Base-by-base conservation (phyloP, 331 rosid genomes). In the Spiraea crenata region DNA sequence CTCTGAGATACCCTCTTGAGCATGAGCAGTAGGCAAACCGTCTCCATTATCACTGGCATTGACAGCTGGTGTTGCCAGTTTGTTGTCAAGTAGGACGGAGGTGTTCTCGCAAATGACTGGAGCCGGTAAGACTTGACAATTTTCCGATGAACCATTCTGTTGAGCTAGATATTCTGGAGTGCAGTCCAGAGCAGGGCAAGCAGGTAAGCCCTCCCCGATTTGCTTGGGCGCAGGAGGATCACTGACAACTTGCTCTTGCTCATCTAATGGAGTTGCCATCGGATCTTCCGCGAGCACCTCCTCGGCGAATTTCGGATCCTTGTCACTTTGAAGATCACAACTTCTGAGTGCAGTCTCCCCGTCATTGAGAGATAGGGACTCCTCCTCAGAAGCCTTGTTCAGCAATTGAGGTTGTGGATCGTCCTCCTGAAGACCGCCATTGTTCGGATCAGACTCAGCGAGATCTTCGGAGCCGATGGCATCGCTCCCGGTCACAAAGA, bases 371-470 rank as follows among this genome's bases (percentile, higher is more conserved):
- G 2, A 42, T 5, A 44, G 8, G 31, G 74, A 72, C 41, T 55
- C 70, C 41, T 45, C 70, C 41, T 45, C 87, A 9, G 78, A 69
- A 56, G 61, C 39, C 49, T 31, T 71, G n/a, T n/a, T 19, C 4
- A 1, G 25, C 39, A 57, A 39, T 12, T 31, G 67, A 71, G 87
- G 74, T 51, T 4, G 71, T 10, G 37, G 37, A 74, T 56, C 68
- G 52, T 55, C 71, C 48, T 63, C 72, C 3, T 47, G 75, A 25
- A 74, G 77, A 50, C 34, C 47, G 34, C 69, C 77, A 71, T 62
- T 59, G 40, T 25, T 25, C 31, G 72, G 92, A 83, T 86, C 91
- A 70, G 86, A 56, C 4, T 34, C 80, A 65, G 9, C 67, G 62
- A 76, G 75, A 77, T 75, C 79, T 40, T 52, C 60, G 17, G 40